These are phyloP conservation scores for Primulina tabacum DNA, from an alignment of 257 asterid species.

Conservation along the genomic window DNA sequence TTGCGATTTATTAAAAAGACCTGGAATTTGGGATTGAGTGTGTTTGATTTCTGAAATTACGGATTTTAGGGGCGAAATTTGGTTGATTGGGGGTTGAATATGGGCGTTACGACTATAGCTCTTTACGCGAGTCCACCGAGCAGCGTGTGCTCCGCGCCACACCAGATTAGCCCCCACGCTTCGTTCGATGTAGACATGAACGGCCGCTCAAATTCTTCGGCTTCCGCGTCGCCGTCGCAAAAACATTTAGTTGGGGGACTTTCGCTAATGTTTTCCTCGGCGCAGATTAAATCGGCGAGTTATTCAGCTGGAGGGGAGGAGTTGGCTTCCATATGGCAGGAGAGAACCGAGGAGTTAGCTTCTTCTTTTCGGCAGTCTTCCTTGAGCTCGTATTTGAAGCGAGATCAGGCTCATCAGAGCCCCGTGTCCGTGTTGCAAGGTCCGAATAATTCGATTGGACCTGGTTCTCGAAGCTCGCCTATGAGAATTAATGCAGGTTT, in stretches of 20 bases:
- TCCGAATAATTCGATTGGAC: constrained; percentile 47
- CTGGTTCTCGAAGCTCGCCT: constrained; percentile 56
- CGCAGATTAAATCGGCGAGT: constrained; percentile 53
- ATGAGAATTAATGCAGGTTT: constrained; percentile 50
- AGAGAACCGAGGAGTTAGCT: constrained; percentile 66
- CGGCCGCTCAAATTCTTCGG: constrained; percentile 56
- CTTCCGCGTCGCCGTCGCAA: constrained; percentile 63
- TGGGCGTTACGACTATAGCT: constrained; percentile 90
- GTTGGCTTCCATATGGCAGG: constrained; percentile 73
- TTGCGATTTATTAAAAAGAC: no score
- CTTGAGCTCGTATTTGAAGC: constrained; percentile 56
- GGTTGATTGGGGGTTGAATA: constrained; percentile 27
- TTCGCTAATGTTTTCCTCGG: constrained; percentile 57
- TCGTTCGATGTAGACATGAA: constrained; percentile 64
- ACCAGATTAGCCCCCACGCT: constrained; percentile 73
- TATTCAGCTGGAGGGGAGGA: constrained; percentile 61
- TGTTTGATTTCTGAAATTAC: neutral
- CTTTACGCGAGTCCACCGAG: constrained; percentile 79
- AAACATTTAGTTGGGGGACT: constrained; percentile 59
- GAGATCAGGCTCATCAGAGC: constrained; percentile 77
- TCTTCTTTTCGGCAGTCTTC: constrained; percentile 69
- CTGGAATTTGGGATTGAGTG: constrained; percentile 25
- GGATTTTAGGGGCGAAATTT: constrained; percentile 20
- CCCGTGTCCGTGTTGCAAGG: constrained; percentile 95
- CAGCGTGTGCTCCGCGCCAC: constrained; percentile 70